Percentiles rank a stretch among this genome's conserved stretches.
Conservation (phyloP, 345 rosid genomes). For the Raphanus sativus region DNA sequence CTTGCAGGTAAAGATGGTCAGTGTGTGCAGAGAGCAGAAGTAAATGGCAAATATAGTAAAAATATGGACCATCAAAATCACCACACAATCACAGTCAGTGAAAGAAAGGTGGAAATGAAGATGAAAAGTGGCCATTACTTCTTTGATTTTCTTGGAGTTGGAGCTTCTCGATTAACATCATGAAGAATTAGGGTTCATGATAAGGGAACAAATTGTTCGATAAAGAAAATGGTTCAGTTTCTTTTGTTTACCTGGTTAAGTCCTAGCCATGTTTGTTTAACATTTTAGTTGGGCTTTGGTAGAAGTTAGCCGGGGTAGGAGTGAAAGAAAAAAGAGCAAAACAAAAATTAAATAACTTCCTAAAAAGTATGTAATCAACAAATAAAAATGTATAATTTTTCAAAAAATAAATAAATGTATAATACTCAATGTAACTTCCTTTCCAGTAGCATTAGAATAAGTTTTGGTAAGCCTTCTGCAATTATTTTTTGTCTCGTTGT, state of each 20-base stretch:
- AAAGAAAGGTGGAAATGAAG: conserved; percentile 22
- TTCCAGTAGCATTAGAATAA: no score
- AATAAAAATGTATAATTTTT: conserved; percentile 1
- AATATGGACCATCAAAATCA: conserved; percentile 42
- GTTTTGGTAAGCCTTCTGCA: no score
- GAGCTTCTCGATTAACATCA: conserved; percentile 22
- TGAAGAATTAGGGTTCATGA: conserved; percentile 12
- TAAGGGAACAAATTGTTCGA: conserved; percentile 12
- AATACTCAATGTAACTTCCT: no score
- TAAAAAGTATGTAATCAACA: not conserved
- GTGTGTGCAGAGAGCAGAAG: conserved; percentile 41
- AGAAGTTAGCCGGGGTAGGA: conserved; percentile 2
- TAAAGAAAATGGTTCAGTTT: conserved; percentile 2
- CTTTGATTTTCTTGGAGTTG: conserved; percentile 44
- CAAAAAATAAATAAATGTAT: no score
- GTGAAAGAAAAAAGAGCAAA: not conserved
- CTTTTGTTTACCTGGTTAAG: conserved; percentile 3
- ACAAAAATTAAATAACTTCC: not conserved
- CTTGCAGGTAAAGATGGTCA: conserved; percentile 41
- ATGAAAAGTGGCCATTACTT: conserved; percentile 28
- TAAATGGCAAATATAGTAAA: conserved; percentile 37
- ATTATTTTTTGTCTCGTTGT: no score
- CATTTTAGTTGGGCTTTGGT: conserved; percentile 3
- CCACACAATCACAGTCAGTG: conserved; percentile 32
- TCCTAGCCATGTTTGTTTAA: not conserved